Percentiles rank a stretch among this genome's conserved stretches.
phyloP scores from a whole-genome alignment of 768 basidiomycete genomes.

The Flagelloscypha sp. region DNA sequence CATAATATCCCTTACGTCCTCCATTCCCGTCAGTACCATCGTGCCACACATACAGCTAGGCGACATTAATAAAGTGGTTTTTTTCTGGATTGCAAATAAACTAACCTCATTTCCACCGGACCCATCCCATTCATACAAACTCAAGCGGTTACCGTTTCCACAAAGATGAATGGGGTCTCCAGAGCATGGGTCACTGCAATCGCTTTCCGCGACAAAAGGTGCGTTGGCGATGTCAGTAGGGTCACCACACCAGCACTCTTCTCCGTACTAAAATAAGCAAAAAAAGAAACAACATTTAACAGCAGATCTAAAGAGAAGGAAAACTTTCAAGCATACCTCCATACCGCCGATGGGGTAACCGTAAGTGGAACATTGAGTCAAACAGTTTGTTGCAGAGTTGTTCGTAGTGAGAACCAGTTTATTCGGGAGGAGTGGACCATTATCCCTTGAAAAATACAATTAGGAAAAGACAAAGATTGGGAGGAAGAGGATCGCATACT shows the following conservation, averaged over 20 bases:
- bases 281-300: constrained; percentile 1
- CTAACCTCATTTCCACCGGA: too few relatives aligned
- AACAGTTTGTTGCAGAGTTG: constrained; percentile 57
- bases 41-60: constrained; percentile 62
- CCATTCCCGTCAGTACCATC: too few relatives aligned
- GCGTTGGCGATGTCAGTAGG: constrained; percentile 37
- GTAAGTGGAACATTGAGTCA: constrained; percentile 59
- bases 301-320: constrained; percentile 1
- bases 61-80: too few relatives aligned
- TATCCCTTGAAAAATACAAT: constrained; percentile 33
- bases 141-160: constrained; percentile 47
- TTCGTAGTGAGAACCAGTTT: constrained; percentile 48
- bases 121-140: constrained; percentile 47
- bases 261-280: constrained; percentile 34
- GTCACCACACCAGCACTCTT: constrained; percentile 80
- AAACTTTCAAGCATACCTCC: constrained; percentile 35
- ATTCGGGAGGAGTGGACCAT: constrained; percentile 43
- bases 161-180: constrained; percentile 67
- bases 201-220: too few relatives aligned
- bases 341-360: constrained; percentile 67
- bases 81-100: too few relatives aligned
- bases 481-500: constrained; percentile 17
- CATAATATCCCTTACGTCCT: constrained; percentile 65
- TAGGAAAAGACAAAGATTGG: neutral
- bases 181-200: constrained; percentile 47